These are phyloP conservation scores for Yamadazyma sp. DNA, from an alignment of 1,139 yeast species.

Conservation along the genomic window DNA sequence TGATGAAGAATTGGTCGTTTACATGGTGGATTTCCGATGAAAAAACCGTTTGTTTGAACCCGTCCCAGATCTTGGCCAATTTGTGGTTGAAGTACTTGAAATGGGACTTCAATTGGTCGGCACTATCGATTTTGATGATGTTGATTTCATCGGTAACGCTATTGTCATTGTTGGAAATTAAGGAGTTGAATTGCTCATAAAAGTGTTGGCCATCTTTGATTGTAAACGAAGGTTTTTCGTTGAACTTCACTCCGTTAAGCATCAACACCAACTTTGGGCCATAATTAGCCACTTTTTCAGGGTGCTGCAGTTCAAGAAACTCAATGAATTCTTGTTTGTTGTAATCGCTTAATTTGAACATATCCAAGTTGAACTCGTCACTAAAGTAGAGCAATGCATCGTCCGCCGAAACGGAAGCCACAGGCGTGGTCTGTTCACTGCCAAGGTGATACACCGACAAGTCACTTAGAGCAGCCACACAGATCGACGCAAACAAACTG, in stretches of 20 bases:
- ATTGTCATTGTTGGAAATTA: constrained; percentile 3
- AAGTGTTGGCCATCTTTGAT: constrained; percentile 1
- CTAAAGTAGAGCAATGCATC: constrained; percentile 35
- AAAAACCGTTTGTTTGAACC: constrained; percentile 12
- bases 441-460: constrained; percentile 8
- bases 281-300: constrained; percentile 6
- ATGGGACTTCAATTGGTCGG: constrained; percentile 26
- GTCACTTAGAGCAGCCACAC: constrained; percentile 4
- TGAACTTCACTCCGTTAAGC: constrained; percentile 30
- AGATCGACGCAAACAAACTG: constrained; percentile 2
- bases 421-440: neutral
- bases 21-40: constrained; percentile 15
- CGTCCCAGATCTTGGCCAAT: constrained; percentile 37
- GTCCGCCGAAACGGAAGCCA: constrained; percentile 12
- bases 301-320: constrained; percentile 25
- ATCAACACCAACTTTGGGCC: constrained; percentile 38
- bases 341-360: constrained; percentile 24
- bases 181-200: constrained; percentile 6
- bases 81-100: constrained; percentile 34
- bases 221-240: constrained; percentile 6
- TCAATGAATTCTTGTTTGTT: constrained; percentile 25
- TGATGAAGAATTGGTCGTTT: constrained; percentile 46
- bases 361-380: constrained; percentile 36
- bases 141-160: constrained; percentile 38
- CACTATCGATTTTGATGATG: constrained; percentile 22